Percentiles rank a stretch among this genome's conserved stretches.
Conservation (phyloP, 495 filamentous ascomycete species). For the Penicillium longicatenatum region DNA sequence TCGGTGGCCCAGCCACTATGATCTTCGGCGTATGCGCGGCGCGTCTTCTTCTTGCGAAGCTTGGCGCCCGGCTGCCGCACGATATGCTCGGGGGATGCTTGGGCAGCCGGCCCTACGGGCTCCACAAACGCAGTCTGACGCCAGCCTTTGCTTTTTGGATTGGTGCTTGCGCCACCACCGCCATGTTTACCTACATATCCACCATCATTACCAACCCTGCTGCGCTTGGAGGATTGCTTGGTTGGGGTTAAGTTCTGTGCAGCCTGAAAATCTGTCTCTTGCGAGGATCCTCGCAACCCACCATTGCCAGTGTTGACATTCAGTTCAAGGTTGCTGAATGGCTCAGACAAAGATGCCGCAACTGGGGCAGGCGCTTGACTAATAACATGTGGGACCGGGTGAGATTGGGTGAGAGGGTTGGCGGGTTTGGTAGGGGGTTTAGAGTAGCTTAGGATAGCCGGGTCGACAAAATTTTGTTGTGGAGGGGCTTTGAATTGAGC, state of each 20-base stretch:
- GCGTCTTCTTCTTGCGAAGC: slow-evolving; percentile 58
- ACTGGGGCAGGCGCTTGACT: slow-evolving; percentile 24
- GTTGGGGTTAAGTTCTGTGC: slow-evolving; percentile 19
- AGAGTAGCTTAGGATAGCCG: slow-evolving; percentile 54
- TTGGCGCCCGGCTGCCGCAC: slow-evolving; percentile 26
- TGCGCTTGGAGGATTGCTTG: slow-evolving; percentile 30
- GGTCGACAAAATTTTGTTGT: slow-evolving; percentile 52
- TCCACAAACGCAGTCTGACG: slow-evolving; percentile 79
- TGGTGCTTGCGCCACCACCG: slow-evolving; percentile 38
- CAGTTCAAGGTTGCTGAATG: slow-evolving; percentile 46
- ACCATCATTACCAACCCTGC: slow-evolving; percentile 35
- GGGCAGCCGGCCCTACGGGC: slow-evolving; percentile 32
- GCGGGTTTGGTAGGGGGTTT: slow-evolving; percentile 28
- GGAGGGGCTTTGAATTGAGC: slow-evolving; percentile 5
- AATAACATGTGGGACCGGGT: background rate
- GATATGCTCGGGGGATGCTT: slow-evolving; percentile 25
- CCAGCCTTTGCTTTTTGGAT: slow-evolving; percentile 69
- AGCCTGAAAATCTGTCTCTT: slow-evolving; percentile 22
- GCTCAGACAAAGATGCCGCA: slow-evolving; percentile 39
- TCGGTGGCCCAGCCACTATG: slow-evolving; percentile 95
- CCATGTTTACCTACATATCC: slow-evolving; percentile 34
- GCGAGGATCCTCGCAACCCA: slow-evolving; percentile 11
- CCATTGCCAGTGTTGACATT: slow-evolving; percentile 23
- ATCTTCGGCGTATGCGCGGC: slow-evolving; percentile 54
- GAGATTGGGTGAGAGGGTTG: slow-evolving; percentile 14